Percentiles rank a stretch among this genome's conserved stretches.
Evolutionary conservation across 2,329 filamentous ascomycete genomes (phyloP).

Genomic region (Capronia coronata): DNA sequence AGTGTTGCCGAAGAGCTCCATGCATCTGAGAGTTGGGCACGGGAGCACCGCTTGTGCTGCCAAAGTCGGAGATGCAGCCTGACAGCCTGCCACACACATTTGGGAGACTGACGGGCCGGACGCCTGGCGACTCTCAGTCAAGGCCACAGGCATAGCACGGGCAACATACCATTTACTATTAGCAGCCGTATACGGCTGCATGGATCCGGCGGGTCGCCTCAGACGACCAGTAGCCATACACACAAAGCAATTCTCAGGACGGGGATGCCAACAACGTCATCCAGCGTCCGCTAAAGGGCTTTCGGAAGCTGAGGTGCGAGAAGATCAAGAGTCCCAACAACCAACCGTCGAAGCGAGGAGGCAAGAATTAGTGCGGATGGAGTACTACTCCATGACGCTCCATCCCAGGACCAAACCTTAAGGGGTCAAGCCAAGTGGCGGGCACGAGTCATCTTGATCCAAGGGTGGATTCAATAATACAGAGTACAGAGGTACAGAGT

Average conservation of each 20-base stretch:
- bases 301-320: constrained; percentile 14
- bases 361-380: background rate
- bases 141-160: constrained; percentile 15
- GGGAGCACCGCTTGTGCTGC: constrained; percentile 2
- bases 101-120: background rate
- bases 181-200: background rate
- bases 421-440: background rate
- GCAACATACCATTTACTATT: constrained; percentile 4
- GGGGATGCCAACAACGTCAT: constrained; percentile 17
- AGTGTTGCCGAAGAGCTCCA: background rate
- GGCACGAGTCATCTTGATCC: constrained; percentile 5
- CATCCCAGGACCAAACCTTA: constrained; percentile 8
- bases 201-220: constrained; percentile 12
- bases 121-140: background rate
- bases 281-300: constrained; percentile 11
- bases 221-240: constrained; percentile 11
- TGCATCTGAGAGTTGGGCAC: background rate
- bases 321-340: constrained; percentile 1
- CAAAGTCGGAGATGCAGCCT: constrained; percentile 4
- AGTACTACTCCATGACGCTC: constrained; percentile 1
- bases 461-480: too few relatives aligned
- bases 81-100: background rate
- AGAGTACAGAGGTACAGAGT: too few relatives aligned
- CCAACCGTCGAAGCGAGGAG: background rate
- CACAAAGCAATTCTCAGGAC: constrained; percentile 1